phyloP scores from a whole-genome alignment of 441 rosid genomes.

The Geranium incanum region DNA sequence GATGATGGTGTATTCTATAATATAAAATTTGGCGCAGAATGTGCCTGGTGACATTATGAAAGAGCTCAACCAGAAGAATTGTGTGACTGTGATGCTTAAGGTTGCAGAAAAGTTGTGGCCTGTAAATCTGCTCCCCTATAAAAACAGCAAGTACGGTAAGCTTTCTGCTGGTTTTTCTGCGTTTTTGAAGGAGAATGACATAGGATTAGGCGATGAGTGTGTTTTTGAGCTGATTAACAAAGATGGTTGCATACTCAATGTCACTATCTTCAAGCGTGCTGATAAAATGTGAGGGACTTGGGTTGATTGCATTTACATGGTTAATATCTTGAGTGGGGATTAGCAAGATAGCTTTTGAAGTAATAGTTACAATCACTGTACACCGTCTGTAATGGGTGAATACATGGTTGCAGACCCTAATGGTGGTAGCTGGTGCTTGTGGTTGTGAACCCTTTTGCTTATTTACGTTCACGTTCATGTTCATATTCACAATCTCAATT shows the following conservation, averaged over 20 bases:
- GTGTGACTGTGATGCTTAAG: background rate
- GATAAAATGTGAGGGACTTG: background rate
- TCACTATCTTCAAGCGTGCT: background rate
- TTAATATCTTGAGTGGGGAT: too few relatives aligned
- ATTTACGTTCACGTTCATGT: too few relatives aligned
- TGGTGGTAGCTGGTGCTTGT: too few relatives aligned
- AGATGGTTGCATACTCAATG: background rate
- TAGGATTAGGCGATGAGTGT: constrained; percentile 23
- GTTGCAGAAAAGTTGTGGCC: background rate
- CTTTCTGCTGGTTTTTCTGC: constrained; percentile 15
- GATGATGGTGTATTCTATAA: background rate
- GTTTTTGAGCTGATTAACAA: constrained; percentile 22
- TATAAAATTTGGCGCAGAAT: background rate
- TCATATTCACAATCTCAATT: too few relatives aligned
- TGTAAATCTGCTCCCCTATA: background rate
- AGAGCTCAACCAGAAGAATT: background rate
- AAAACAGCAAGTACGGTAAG: background rate
- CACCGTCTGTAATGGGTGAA: too few relatives aligned
- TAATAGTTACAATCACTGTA: too few relatives aligned
- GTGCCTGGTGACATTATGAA: background rate
- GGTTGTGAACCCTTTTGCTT: too few relatives aligned
- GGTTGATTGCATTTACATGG: too few relatives aligned
- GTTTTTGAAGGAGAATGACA: constrained; percentile 20
- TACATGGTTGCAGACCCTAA: too few relatives aligned
- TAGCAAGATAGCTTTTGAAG: too few relatives aligned